Conservation (phyloP, 768 basidiomycete genomes). For the Omphalotus guepiniiformis region DNA sequence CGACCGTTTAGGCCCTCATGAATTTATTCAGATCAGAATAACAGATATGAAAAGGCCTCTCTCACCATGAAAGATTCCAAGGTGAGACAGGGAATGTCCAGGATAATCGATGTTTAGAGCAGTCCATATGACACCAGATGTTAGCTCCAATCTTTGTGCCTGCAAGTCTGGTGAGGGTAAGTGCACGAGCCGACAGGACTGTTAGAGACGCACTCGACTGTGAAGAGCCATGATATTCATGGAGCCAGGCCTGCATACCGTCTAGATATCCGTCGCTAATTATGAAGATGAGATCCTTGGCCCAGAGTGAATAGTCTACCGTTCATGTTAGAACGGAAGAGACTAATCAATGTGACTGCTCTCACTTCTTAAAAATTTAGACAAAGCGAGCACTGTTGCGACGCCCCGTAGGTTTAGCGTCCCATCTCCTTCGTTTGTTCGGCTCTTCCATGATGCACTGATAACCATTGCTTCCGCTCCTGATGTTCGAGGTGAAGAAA, state of each 20-base stretch:
- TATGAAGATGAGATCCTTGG: conserved; percentile 89
- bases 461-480: conserved; percentile 91
- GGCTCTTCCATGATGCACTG: conserved; percentile 86
- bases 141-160: conserved; percentile 56
- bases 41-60: conserved; percentile 1
- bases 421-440: conserved; percentile 50
- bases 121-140: conserved; percentile 93
- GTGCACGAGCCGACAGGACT: neutral
- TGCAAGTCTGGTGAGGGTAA: conserved; percentile 47
- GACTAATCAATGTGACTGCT: neutral
- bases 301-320: conserved; percentile 85
- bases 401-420: conserved; percentile 81
- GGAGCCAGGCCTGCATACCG: conserved; percentile 92
- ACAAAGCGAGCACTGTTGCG: conserved; percentile 81
- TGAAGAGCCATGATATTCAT: conserved; percentile 67
- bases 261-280: conserved; percentile 85
- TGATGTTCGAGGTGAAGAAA: conserved; percentile 85
- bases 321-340: conserved; percentile 5
- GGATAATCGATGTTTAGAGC: conserved; percentile 94
- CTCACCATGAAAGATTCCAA: conserved; percentile 93
- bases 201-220: conserved; percentile 49
- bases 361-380: conserved; percentile 77
- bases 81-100: conserved; percentile 92
- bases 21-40: conserved; percentile 6
- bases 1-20: conserved; percentile 96